phyloP scores from a whole-genome alignment of 257 asterid species.

The Gentiana dahurica region DNA sequence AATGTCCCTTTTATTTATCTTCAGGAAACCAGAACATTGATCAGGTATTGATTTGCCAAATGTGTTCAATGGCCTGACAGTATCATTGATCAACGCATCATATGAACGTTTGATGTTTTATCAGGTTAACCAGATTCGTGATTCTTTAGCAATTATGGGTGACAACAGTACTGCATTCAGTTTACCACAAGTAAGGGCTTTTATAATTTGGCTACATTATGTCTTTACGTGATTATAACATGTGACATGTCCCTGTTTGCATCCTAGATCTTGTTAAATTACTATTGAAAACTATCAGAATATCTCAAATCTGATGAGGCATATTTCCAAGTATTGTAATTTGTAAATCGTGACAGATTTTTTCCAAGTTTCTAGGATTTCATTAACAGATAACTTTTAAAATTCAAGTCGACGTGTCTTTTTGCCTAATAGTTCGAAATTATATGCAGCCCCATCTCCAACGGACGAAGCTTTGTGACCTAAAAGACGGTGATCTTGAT shows the following conservation, averaged over 20 bases:
- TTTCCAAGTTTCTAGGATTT: too few species aligned
- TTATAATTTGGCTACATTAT: not conserved
- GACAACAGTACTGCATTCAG: constrained; percentile 94
- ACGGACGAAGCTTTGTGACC: constrained; percentile 90
- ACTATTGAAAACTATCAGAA: too few species aligned
- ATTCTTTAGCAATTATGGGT: constrained; percentile 93
- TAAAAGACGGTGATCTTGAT: constrained; percentile 85
- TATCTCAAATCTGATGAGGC: too few species aligned
- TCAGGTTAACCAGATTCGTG: constrained; percentile 96
- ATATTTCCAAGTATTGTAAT: too few species aligned
- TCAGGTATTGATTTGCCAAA: constrained; percentile 37
- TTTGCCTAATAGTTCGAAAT: constrained; percentile 8
- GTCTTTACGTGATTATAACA: not conserved
- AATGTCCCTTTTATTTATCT: constrained; percentile 18
- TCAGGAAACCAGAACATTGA: constrained; percentile 83
- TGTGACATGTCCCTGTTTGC: too few species aligned
- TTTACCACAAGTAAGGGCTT: constrained; percentile 73
- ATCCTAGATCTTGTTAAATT: too few species aligned
- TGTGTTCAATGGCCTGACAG: constrained; percentile 4
- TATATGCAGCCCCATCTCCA: constrained; percentile 85
- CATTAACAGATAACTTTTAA: too few species aligned
- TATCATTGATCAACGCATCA: constrained; percentile 10
- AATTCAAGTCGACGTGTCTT: too few species aligned
- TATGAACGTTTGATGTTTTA: constrained; percentile 6
- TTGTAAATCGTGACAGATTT: too few species aligned